Evolutionary conservation across 208 protist species (phyloP), one percentile per base, ranked within the genome.

Genomic region (Trypanosoma mega): DNA sequence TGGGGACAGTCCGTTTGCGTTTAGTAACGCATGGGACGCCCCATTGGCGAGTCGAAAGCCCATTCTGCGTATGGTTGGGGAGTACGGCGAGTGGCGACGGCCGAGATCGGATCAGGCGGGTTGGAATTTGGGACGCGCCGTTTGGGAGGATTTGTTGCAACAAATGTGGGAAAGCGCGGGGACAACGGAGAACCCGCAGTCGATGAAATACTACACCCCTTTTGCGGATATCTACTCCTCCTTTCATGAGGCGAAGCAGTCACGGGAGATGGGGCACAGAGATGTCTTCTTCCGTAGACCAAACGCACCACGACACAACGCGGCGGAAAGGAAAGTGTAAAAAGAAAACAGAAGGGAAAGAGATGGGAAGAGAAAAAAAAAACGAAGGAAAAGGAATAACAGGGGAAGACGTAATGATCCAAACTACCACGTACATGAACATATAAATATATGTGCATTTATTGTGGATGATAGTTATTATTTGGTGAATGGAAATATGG

Each of bases 131-230:
- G 83, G 80, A 29, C 80, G 80, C 31, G 80, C 83, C 29, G 80
- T 95, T 21, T 95, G 89, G 89, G 89, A 93, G 21, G 89, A 93
- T 58, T 63, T 95, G 24, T 55, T 92, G 41, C 85, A 95, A 64
- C 82, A 95, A 72, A 73, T 93, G 55, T 92, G 85, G 85, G 89
- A 95, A 52, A 78, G 77, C 26, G 71, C 82, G 29, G 81, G 84
- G 53, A 85, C 86, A 20, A 81, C 85, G 0, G 89, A 95, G 57
- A 90, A 86, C 49, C 85, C 89, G 46, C 85, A 93, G 76, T 90
- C 81, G 37, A 95, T 95, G 89, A 95, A 95, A 72, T 95, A 95
- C 71, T 95, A 95, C 79, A 95, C 89, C 4, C 89, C 89, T 0
- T 93, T 93, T 37, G 75, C 68, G 16, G 84, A 95, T 68, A 92